Evolutionary conservation across 2,329 filamentous ascomycete species (phyloP), one percentile per base, ranked within the genome.

Genomic region (Emydomyces testavorans): DNA sequence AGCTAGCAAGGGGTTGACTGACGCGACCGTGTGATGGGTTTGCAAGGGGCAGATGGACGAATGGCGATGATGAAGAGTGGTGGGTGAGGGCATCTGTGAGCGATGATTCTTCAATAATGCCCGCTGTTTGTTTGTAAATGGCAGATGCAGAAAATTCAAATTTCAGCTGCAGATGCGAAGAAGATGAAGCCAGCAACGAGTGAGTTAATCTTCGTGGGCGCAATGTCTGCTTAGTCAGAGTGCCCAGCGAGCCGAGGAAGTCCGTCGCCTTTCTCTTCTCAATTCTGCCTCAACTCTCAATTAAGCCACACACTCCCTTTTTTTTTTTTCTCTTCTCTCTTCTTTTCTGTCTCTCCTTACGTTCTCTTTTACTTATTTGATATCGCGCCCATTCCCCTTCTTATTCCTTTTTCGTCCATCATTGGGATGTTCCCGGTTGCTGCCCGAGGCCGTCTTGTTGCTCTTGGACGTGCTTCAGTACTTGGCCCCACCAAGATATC

Each of bases 381-480:
- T 18, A 13, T 28, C 42, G n/a, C 38, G 7, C 38, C 16, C 15
- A 6, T 29, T 11, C 1, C n/a, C 10, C 6, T 20, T 20, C n/a
- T 7, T 2, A 4, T n/a, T 4, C 4, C 26, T 16, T 38, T 31
- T 50, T 28, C 46, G 50, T 44, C 41, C 34, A 37, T 48, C 48
- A 32, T 49, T 45, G 50, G 49, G 57, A 69, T 69, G 66, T 69
- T 69, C 60, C 61, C 62, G 57, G 65, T 65, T 58, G 62, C 65
- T 62, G 62, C 64, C 54, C 58, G 66, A 61, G 64, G 62, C 61
- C 66, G 66, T 60, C 61, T 69, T 53, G 62, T 64, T 53, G 57
- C 64, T 57, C 56, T 68, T 53, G 58, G 62, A 59, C 62, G 66
- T 59, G 60, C 63, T 53, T 59, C 64, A 53, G 56, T 63, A 34